phyloP scores from a whole-genome alignment of 257 asterid species.

The Nicotiana sylvestris region DNA sequence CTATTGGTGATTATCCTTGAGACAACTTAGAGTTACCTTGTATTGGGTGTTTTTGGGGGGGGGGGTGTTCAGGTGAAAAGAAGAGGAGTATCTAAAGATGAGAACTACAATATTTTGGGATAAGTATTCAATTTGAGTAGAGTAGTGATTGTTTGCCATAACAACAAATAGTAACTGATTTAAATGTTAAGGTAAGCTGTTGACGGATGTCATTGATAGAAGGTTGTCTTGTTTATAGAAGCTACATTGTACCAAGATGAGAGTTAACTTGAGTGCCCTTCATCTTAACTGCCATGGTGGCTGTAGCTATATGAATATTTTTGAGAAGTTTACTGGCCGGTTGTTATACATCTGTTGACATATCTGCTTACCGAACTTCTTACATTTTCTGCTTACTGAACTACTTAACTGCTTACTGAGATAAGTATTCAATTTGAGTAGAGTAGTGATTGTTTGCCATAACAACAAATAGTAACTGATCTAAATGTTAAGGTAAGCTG shows the following conservation, averaged over 20 bases:
- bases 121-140: no score
- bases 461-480: no score
- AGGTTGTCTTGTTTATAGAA: background rate
- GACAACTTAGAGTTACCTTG: background rate
- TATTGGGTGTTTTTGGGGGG: background rate
- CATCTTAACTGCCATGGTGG: conserved; percentile 39
- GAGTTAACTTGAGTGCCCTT: conserved; percentile 19
- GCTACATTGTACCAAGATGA: conserved; percentile 23
- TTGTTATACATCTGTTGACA: conserved; percentile 31
- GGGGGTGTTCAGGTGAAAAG: background rate
- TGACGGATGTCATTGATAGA: background rate
- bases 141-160: no score
- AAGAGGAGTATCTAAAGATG: background rate
- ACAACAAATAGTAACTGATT: no score
- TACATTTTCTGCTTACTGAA: conserved; percentile 4
- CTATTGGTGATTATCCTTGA: background rate
- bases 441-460: no score
- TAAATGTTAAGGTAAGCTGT: background rate
- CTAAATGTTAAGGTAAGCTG: no score
- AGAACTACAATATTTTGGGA: background rate
- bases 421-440: no score
- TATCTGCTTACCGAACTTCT: conserved; percentile 57
- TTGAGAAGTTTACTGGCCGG: conserved; percentile 51
- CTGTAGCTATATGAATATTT: conserved; percentile 33
- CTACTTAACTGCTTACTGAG: no score